phyloP scores from a whole-genome alignment of 2,329 filamentous ascomycete genomes.

The Botrytis medusae region DNA sequence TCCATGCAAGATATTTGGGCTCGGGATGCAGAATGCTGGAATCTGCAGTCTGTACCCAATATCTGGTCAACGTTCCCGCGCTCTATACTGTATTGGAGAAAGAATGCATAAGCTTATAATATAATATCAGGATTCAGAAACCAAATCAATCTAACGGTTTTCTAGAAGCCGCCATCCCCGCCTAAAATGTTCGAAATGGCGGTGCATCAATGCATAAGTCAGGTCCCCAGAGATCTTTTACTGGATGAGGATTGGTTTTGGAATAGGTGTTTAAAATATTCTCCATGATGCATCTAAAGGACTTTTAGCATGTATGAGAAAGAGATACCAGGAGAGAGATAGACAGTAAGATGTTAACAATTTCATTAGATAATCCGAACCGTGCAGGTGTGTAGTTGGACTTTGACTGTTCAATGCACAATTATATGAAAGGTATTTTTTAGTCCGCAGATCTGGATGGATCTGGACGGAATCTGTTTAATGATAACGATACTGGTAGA shows the following conservation, averaged over 20 bases:
- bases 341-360: not conserved
- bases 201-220: constrained; percentile 16
- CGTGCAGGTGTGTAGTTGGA: not conserved
- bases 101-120: not conserved
- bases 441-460: not conserved
- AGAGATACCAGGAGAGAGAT: not conserved
- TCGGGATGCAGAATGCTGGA: not conserved
- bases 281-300: not conserved
- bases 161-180: constrained; percentile 16
- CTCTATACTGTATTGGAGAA: not conserved
- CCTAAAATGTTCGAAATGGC: constrained; percentile 14
- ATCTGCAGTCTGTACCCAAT: not conserved
- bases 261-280: not conserved
- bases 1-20: not conserved
- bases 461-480: not conserved
- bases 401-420: not conserved
- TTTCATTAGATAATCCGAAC: not conserved
- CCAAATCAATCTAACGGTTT: constrained; percentile 8
- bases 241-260: not conserved
- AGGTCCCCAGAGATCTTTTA: constrained; percentile 9
- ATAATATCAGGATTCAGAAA: not conserved
- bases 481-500: not conserved
- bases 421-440: not conserved
- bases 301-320: not conserved
- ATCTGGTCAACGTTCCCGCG: not conserved